A percentile compares a stretch with the other conserved stretches of the same genome.
These are phyloP conservation scores for Epichloe uncinata DNA, from an alignment of 2,329 filamentous ascomycete genomes.

Conservation along the genomic window DNA sequence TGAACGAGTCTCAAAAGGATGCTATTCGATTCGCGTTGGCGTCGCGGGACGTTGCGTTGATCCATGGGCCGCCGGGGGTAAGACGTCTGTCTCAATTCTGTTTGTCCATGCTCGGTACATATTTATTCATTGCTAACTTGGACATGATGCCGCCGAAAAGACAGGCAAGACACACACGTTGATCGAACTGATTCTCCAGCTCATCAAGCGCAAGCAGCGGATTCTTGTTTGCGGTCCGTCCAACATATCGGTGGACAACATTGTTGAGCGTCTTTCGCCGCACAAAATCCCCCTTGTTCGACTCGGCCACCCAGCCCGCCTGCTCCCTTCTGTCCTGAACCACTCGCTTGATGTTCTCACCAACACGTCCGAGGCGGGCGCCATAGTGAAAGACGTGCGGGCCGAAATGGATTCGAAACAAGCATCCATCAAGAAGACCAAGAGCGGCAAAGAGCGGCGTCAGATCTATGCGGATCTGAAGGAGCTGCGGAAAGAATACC, in stretches of 20 bases:
- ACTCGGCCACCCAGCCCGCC: slow-evolving; percentile 80
- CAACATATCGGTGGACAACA: slow-evolving; percentile 96
- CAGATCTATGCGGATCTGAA: slow-evolving; percentile 77
- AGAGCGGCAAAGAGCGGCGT: slow-evolving; percentile 63
- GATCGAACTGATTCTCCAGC: slow-evolving; percentile 88
- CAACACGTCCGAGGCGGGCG: slow-evolving; percentile 76
- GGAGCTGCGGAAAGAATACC: slow-evolving; percentile 75
- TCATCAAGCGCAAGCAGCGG: slow-evolving; percentile 58
- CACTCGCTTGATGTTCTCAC: slow-evolving; percentile 89
- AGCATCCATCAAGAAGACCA: slow-evolving; percentile 75
- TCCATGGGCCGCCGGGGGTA: slow-evolving; percentile 84
- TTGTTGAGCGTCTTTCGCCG: slow-evolving; percentile 78
- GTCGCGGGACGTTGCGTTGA: slow-evolving; percentile 69
- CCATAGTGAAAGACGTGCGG: slow-evolving; percentile 79
- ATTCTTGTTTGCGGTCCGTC: slow-evolving; percentile 92
- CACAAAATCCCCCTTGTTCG: slow-evolving; percentile 79
- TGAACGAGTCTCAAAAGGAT: slow-evolving; percentile 55
- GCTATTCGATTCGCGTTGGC: slow-evolving; percentile 72
- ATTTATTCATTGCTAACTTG: background rate
- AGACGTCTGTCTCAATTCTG: background rate
- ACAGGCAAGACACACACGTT: slow-evolving; percentile 96
- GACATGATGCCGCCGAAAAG: slow-evolving; percentile 8
- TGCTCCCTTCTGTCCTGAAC: slow-evolving; percentile 75
- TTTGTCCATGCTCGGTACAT: background rate
- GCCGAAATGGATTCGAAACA: slow-evolving; percentile 90